These are phyloP conservation scores for Phytophthora pinifolia DNA, from an alignment of 352 stramenopile species.

Conservation along the genomic window DNA sequence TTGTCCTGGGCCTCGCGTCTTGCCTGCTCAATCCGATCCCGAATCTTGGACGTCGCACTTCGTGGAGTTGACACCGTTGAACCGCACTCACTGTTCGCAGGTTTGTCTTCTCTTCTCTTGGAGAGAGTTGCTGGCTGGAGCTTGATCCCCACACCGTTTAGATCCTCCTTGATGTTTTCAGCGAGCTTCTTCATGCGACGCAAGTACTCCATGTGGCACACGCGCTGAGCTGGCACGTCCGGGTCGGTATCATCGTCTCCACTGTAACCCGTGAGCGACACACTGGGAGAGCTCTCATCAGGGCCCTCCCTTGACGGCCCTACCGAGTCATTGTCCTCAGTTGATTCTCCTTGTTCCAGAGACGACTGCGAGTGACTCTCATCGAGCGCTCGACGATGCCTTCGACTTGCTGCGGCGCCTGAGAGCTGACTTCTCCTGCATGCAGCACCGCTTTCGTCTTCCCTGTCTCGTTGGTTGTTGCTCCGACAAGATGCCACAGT, in stretches of 20 bases:
- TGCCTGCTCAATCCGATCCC: slow-evolving; percentile 34
- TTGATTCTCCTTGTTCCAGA: slow-evolving; percentile 6
- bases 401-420: background rate
- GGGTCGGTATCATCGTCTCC: slow-evolving; percentile 34
- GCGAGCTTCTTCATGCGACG: slow-evolving; percentile 64
- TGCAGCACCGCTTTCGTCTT: background rate
- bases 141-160: slow-evolving; percentile 25
- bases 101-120: slow-evolving; percentile 4
- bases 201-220: slow-evolving; percentile 74
- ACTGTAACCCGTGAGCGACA: slow-evolving; percentile 20
- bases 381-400: slow-evolving; percentile 35
- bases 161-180: slow-evolving; percentile 64
- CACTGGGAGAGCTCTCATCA: slow-evolving; percentile 3
- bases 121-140: slow-evolving; percentile 5
- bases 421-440: background rate
- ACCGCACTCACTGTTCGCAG: background rate
- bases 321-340: slow-evolving; percentile 12
- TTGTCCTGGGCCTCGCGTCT: slow-evolving; percentile 26
- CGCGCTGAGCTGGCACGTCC: slow-evolving; percentile 51
- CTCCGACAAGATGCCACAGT: slow-evolving; percentile 8
- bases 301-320: slow-evolving; percentile 2
- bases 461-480: slow-evolving; percentile 15
- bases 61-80: slow-evolving; percentile 20
- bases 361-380: slow-evolving; percentile 21
- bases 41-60: slow-evolving; percentile 35